phyloP scores from a whole-genome alignment of 208 protist species.

The Balamuthia mandrillaris region DNA sequence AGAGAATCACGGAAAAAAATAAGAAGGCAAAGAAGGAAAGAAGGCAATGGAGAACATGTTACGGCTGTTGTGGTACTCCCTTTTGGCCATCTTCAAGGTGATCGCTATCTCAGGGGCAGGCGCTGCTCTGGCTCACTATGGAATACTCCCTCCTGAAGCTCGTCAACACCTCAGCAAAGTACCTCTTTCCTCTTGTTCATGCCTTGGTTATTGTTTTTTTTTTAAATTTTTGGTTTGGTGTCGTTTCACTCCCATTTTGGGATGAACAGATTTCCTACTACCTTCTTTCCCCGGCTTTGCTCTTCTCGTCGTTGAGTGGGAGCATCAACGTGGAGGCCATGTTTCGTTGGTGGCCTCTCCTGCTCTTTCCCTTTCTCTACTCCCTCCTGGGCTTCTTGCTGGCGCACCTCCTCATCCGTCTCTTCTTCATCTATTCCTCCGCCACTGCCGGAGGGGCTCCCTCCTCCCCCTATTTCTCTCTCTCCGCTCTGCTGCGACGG shows the following conservation, averaged over 20 bases:
- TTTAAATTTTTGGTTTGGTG: background rate
- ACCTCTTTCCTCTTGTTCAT: background rate
- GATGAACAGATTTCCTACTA: background rate
- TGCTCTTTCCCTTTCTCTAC: background rate
- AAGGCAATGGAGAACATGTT: too few relatives aligned
- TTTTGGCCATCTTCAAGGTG: background rate
- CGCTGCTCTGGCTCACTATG: background rate
- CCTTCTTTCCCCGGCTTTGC: background rate
- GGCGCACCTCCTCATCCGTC: background rate
- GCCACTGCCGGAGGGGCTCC: background rate
- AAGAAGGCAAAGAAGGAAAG: too few relatives aligned
- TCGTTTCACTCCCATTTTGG: background rate
- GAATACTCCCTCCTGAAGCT: background rate
- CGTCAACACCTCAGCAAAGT: slow-evolving; percentile 9
- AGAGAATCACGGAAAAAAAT: too few relatives aligned
- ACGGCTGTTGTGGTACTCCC: slow-evolving; percentile 23
- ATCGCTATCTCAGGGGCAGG: background rate
- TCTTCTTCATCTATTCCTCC: background rate
- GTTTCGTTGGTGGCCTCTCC: background rate
- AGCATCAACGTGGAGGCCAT: background rate
- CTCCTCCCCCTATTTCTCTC: background rate
- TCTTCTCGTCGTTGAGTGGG: background rate
- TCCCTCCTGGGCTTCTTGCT: background rate
- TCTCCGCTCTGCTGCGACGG: background rate
- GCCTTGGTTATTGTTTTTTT: background rate